These are phyloP conservation scores for Dipteronia sinensis DNA, from an alignment of 345 rosid genomes.

Conservation along the genomic window DNA sequence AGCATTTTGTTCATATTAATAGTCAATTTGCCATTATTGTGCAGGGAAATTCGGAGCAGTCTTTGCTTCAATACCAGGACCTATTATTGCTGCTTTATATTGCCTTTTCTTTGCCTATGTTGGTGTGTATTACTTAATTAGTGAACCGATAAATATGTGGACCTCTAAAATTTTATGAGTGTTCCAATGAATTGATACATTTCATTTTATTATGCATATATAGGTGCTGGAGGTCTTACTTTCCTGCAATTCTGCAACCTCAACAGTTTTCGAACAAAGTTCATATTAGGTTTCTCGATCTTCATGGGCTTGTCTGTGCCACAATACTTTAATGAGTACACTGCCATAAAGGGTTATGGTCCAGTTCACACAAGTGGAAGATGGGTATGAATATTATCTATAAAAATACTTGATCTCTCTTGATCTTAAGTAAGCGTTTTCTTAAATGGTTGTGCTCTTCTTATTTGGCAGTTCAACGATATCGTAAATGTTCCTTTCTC, in stretches of 20 bases:
- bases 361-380: slow-evolving; percentile 79
- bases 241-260: slow-evolving; percentile 92
- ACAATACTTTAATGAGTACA: slow-evolving; percentile 90
- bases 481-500: slow-evolving; percentile 88
- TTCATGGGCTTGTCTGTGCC: slow-evolving; percentile 91
- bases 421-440: not conserved
- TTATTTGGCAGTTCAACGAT: slow-evolving; percentile 78
- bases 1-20: slow-evolving; percentile 19
- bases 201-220: slow-evolving; percentile 3
- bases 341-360: slow-evolving; percentile 79
- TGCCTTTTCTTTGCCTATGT: slow-evolving; percentile 93
- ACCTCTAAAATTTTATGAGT: not conserved
- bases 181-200: not conserved
- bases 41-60: slow-evolving; percentile 96
- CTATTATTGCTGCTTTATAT: slow-evolving; percentile 76
- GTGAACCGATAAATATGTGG: not conserved
- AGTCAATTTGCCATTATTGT: slow-evolving; percentile 11
- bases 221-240: slow-evolving; percentile 92
- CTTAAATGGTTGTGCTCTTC: slow-evolving; percentile 1
- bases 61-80: slow-evolving; percentile 88
- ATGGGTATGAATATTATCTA: slow-evolving; percentile 65
- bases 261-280: slow-evolving; percentile 77
- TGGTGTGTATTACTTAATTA: slow-evolving; percentile 49
- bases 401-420: not conserved
- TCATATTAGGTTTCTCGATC: slow-evolving; percentile 83